Conservation (phyloP, 2,329 filamentous ascomycete genomes). For the Hymenoscyphus fraxineus region DNA sequence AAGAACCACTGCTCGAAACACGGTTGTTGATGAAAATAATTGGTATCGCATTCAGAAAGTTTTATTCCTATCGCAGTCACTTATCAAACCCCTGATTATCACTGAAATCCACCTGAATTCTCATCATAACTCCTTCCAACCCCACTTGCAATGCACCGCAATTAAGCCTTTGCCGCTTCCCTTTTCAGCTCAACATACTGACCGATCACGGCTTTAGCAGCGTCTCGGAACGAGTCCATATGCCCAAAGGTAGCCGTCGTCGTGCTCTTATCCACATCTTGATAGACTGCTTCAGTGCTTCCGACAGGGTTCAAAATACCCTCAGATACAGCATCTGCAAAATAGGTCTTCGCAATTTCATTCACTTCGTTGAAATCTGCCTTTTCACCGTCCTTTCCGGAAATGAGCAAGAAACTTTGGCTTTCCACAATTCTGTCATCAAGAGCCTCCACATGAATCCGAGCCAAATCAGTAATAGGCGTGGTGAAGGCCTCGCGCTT, state of each 20-base stretch:
- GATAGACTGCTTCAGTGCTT: neutral
- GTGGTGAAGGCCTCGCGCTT: slow-evolving; percentile 1
- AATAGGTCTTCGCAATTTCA: slow-evolving; percentile 11
- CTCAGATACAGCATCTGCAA: slow-evolving; percentile 3
- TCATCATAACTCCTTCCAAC: too few species aligned
- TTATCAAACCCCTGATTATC: too few species aligned
- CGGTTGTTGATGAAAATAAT: too few species aligned
- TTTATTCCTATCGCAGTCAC: too few species aligned
- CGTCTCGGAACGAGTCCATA: slow-evolving; percentile 3
- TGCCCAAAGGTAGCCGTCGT: slow-evolving; percentile 2
- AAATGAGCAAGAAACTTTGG: slow-evolving; percentile 3
- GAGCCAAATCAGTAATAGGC: slow-evolving; percentile 12
- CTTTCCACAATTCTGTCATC: slow-evolving; percentile 10
- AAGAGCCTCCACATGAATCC: slow-evolving; percentile 16
- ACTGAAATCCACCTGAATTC: too few species aligned
- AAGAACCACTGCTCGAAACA: too few species aligned
- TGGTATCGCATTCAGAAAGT: too few species aligned
- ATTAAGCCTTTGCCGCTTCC: neutral
- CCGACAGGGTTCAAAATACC: slow-evolving; percentile 9
- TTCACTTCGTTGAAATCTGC: slow-evolving; percentile 3
- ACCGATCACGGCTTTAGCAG: neutral
- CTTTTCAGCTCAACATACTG: slow-evolving; percentile 15
- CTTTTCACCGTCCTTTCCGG: slow-evolving; percentile 4
- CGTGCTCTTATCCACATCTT: neutral
- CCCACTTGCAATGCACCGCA: neutral